Base-by-base conservation (phyloP, 2,329 filamentous ascomycete genomes). In the Ophiostoma novo-ulmi region DNA sequence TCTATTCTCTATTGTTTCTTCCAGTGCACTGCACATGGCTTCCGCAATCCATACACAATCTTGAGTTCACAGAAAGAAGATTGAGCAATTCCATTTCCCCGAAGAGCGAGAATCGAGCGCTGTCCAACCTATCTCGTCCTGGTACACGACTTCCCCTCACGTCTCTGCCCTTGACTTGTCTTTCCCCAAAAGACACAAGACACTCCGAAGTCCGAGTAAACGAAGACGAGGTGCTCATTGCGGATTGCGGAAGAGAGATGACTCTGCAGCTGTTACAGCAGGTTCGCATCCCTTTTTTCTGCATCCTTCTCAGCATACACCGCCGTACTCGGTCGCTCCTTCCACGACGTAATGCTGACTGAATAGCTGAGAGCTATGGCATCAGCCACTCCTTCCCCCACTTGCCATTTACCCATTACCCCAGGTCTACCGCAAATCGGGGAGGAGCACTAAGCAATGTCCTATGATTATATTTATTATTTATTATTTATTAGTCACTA, bases 331-430 rank as follows among this genome's bases (percentile, higher is more conserved):
- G 58, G n/a, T 35, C 58, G 7, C 4, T 36, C 26, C 14, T 63
- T 22, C 52, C 52, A 58, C 52, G 52, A 58, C 14, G 2, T 3
- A n/a, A 63, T 63, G 52, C 52, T 58, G 22, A 63, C 11, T 36
- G 26, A 58, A 58, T n/a, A 26, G 52, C 22, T 58, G 22, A 13
- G 52, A 58, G n/a, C 52, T 22, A 55, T 55, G 8, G 20, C 48
- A 55, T 55, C 48, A 55, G 17, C n/a, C 48, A 22, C 52, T 26
- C 52, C 22, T 63, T 63, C 58, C 26, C 58, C 58, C 58, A 63
- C 58, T 63, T 63, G 22, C 58, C 58, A 36, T 63, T 63, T 63
- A 35, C 52, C 52, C 52, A 63, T 63, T 63, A 63, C 58, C 58
- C 58, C 58, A 63, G 58, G 58, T 63, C 58, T 14, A 63, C 26